A percentile compares a stretch with the other conserved stretches of the same genome.
phyloP scores from a whole-genome alignment of 2,329 filamentous ascomycete species.

The Diaporthe vexans region DNA sequence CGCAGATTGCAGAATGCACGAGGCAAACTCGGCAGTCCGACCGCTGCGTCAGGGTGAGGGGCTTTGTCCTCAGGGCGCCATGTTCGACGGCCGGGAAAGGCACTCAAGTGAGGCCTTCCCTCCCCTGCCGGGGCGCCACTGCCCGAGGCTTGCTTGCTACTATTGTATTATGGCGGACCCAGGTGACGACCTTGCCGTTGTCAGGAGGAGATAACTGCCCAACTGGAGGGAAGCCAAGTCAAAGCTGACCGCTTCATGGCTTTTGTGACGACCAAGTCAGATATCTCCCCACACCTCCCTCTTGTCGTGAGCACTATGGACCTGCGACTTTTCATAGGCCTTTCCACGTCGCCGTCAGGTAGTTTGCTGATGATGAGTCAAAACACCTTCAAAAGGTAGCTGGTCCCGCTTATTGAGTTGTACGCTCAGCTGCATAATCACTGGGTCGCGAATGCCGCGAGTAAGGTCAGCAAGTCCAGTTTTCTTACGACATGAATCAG shows the following conservation, averaged over 20 bases:
- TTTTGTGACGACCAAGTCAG: conserved; percentile 39
- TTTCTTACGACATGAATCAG: conserved; percentile 40
- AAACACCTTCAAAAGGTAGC: conserved; percentile 27
- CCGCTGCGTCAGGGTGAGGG: conserved; percentile 35
- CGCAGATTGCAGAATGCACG: conserved; percentile 38
- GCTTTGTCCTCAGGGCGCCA: neutral
- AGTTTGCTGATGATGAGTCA: conserved; percentile 40
- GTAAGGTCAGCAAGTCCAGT: conserved; percentile 39
- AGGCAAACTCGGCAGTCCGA: conserved; percentile 32
- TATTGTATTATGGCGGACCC: conserved; percentile 37
- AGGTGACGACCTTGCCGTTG: conserved; percentile 32
- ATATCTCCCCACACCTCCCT: conserved; percentile 38
- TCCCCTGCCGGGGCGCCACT: conserved; percentile 26
- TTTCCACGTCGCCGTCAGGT: conserved; percentile 33
- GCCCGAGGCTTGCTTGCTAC: conserved; percentile 29
- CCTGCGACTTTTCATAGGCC: conserved; percentile 37
- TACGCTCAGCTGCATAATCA: conserved; percentile 39
- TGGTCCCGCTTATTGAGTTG: conserved; percentile 41
- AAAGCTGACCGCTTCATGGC: conserved; percentile 41
- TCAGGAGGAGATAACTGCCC: conserved; percentile 35
- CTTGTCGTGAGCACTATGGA: conserved; percentile 35
- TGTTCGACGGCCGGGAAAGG: conserved; percentile 1
- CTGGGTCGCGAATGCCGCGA: conserved; percentile 36
- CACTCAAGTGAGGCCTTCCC: conserved; percentile 20
- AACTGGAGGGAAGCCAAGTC: conserved; percentile 38